A percentile compares a stretch with the other conserved stretches of the same genome.
Conservation (phyloP, 768 basidiomycete genomes). For the Tremella yokohamensis region DNA sequence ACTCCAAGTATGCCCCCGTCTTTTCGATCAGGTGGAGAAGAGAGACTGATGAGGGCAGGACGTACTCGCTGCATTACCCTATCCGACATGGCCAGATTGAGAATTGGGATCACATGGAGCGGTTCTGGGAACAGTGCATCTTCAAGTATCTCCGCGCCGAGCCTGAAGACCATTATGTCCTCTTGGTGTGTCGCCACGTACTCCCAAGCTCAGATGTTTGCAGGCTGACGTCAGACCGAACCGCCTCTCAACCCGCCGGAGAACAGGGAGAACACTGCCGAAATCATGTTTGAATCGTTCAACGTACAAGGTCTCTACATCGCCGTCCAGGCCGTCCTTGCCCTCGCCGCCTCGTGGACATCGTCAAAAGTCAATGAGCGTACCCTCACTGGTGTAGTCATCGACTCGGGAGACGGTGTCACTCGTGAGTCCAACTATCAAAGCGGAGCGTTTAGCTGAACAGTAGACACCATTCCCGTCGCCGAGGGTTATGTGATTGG, state of each 20-base stretch:
- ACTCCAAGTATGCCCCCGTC: conserved; percentile 61
- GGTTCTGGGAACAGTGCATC: conserved; percentile 99
- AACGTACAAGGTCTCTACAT: conserved; percentile 98
- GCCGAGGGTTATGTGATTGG: conserved; percentile 99
- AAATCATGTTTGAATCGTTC: conserved; percentile 99
- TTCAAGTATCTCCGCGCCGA: conserved; percentile 99
- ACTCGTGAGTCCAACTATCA: conserved; percentile 58
- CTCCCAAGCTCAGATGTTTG: not conserved
- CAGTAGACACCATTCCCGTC: conserved; percentile 68
- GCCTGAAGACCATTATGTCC: conserved; percentile 97
- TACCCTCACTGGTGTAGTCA: conserved; percentile 92
- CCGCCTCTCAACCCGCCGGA: conserved; percentile 97
- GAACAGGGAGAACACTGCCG: conserved; percentile 97
- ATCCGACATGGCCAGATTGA: conserved; percentile 97
- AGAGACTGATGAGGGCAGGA: conserved; percentile 49
- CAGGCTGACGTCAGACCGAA: conserved; percentile 69
- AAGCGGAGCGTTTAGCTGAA: not conserved
- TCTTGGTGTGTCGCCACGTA: conserved; percentile 63
- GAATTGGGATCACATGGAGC: conserved; percentile 84
- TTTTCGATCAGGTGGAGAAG: not conserved
- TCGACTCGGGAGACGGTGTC: conserved; percentile 98
- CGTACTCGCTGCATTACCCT: conserved; percentile 92
- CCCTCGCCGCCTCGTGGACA: conserved; percentile 95
- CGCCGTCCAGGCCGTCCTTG: conserved; percentile 96
- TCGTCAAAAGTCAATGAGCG: conserved; percentile 84